Conservation (phyloP, 1,139 yeast species). For the Candida albicans region DNA sequence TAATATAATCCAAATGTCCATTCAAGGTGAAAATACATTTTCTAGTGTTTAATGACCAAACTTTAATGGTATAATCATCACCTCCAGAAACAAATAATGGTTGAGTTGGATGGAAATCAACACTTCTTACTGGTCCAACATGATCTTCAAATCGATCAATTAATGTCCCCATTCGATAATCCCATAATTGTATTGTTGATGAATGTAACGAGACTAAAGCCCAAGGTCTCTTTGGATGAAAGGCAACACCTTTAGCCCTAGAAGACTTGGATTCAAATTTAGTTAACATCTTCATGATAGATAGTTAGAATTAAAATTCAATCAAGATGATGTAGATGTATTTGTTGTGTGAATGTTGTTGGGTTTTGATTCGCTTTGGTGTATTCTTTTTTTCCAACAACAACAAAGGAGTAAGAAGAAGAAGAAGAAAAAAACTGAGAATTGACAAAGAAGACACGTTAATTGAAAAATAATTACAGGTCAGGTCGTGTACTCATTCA, state of each 20-base stretch:
- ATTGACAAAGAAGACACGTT: slow-evolving; percentile 1
- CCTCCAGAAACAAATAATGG: slow-evolving; percentile 97
- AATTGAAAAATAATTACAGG: not conserved
- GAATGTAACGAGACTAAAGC: slow-evolving; percentile 91
- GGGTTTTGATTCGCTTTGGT: not conserved
- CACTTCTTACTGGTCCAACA: slow-evolving; percentile 95
- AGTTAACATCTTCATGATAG: slow-evolving; percentile 90
- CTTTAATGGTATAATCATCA: slow-evolving; percentile 92
- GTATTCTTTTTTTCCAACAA: not conserved
- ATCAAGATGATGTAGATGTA: slow-evolving; percentile 1
- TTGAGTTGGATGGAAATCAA: slow-evolving; percentile 96
- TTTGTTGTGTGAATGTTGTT: not conserved
- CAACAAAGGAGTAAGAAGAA: too few species aligned
- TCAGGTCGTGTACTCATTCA: too few species aligned
- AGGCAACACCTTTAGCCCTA: slow-evolving; percentile 97
- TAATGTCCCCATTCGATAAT: slow-evolving; percentile 97
- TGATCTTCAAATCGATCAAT: slow-evolving; percentile 97
- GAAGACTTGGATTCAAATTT: slow-evolving; percentile 98
- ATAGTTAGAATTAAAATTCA: not conserved
- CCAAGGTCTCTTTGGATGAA: slow-evolving; percentile 98
- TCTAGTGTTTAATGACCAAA: slow-evolving; percentile 92
- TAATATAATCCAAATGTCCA: slow-evolving; percentile 93
- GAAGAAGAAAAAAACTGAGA: too few species aligned
- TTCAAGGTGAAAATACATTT: slow-evolving; percentile 87
- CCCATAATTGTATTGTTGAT: slow-evolving; percentile 97